These are phyloP conservation scores for Aspergillus fumigatiaffinis DNA, from an alignment of 2,329 filamentous ascomycete species.

Conservation along the genomic window DNA sequence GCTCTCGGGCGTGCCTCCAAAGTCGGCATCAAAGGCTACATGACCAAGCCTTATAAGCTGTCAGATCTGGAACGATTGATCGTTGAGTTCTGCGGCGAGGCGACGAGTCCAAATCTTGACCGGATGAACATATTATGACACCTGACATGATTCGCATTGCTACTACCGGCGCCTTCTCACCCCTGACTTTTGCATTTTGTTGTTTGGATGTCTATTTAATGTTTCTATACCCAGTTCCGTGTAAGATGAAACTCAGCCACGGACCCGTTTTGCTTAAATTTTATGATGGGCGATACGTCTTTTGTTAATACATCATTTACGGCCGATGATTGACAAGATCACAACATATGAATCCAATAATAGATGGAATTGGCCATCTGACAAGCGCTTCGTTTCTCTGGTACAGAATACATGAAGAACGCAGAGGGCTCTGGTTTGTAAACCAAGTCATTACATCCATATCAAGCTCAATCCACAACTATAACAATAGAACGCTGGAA, in stretches of 20 bases:
- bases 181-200: background rate
- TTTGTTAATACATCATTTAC: background rate
- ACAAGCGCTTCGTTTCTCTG: background rate
- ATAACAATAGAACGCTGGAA: background rate
- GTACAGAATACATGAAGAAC: background rate
- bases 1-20: conserved; percentile 57
- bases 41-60: conserved; percentile 65
- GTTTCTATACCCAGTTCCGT: background rate
- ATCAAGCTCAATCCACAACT: conserved; percentile 15
- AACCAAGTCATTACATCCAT: conserved; percentile 26
- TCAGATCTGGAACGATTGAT: conserved; percentile 60
- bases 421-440: background rate
- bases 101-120: conserved; percentile 9
- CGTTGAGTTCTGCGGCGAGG: conserved; percentile 40
- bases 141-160: conserved; percentile 4
- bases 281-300: background rate
- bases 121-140: conserved; percentile 13
- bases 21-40: conserved; percentile 64
- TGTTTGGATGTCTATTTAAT: conserved; percentile 1
- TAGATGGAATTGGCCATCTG: background rate
- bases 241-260: background rate
- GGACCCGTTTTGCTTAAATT: background rate
- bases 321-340: background rate
- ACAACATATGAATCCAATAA: background rate
- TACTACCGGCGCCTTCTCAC: background rate